Percentiles rank a stretch among this genome's conserved stretches.
phyloP scores from a whole-genome alignment of 2,329 filamentous ascomycete genomes.

The Sporothrix pallida region DNA sequence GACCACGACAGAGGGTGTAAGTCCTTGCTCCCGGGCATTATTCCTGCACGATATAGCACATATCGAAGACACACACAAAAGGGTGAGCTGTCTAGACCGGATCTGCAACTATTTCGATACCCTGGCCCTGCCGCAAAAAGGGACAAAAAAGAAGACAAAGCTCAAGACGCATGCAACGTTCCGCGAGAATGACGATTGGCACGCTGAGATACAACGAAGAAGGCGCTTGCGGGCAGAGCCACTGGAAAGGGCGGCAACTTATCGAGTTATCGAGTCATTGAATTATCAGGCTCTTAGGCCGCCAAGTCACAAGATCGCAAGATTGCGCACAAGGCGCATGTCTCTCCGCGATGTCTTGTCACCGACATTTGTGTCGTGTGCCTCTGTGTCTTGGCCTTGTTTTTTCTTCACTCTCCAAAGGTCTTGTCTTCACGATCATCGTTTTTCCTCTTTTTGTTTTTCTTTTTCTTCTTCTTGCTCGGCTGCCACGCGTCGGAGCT shows the following conservation, averaged over 20 bases:
- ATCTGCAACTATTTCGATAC: not conserved
- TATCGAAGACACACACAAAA: not conserved
- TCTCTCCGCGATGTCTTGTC: not conserved
- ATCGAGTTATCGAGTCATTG: not conserved
- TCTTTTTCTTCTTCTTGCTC: not conserved
- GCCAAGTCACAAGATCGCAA: slow-evolving; percentile 1
- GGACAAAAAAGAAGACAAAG: not conserved
- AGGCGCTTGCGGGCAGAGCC: not conserved
- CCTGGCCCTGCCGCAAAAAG: not conserved
- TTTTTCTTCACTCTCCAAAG: not conserved
- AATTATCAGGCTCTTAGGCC: not conserved
- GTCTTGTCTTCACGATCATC: not conserved
- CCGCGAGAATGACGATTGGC: slow-evolving; percentile 11
- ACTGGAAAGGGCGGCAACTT: not conserved
- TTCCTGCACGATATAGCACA: not conserved
- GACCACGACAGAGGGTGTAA: not conserved
- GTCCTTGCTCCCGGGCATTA: not conserved
- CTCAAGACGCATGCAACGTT: slow-evolving; percentile 28
- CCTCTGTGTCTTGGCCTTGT: not conserved
- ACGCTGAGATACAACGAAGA: slow-evolving; percentile 11
- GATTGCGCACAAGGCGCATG: not conserved
- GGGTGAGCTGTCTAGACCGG: not conserved
- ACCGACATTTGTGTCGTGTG: not conserved
- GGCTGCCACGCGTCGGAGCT: not conserved
- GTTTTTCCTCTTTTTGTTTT: not conserved